These are phyloP conservation scores for Dalbergia oliveri DNA, from an alignment of 306 rosid species.

Conservation along the genomic window DNA sequence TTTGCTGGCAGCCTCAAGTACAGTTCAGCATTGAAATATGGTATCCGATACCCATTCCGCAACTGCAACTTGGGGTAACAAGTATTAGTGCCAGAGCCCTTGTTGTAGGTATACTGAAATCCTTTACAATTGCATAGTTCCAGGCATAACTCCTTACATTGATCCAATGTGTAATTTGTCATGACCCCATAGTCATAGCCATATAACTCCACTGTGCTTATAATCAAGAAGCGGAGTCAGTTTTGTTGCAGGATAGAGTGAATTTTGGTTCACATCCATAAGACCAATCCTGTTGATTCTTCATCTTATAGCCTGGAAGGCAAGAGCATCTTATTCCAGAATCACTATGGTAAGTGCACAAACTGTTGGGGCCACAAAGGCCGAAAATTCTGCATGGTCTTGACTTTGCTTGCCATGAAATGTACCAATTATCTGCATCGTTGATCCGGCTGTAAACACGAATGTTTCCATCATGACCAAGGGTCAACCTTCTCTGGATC, in stretches of 20 bases:
- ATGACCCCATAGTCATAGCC: slow-evolving; percentile 56
- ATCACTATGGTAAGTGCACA: slow-evolving; percentile 44
- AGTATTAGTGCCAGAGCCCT: background rate
- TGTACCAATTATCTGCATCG: slow-evolving; percentile 43
- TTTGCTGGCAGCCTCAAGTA: slow-evolving; percentile 54
- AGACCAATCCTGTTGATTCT: slow-evolving; percentile 49
- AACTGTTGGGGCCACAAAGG: slow-evolving; percentile 57
- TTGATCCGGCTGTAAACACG: slow-evolving; percentile 53
- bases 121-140: slow-evolving; percentile 54
- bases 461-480: slow-evolving; percentile 67
- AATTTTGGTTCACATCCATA: slow-evolving; percentile 57
- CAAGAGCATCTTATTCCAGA: slow-evolving; percentile 47
- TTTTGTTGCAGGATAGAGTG: slow-evolving; percentile 41
- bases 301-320: slow-evolving; percentile 53
- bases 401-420: slow-evolving; percentile 62
- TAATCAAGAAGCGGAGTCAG: slow-evolving; percentile 33
- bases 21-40: slow-evolving; percentile 49
- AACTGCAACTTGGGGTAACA: slow-evolving; percentile 63
- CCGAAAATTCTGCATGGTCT: slow-evolving; percentile 64
- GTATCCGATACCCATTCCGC: slow-evolving; percentile 53
- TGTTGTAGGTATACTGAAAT: slow-evolving; percentile 41
- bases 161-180: slow-evolving; percentile 43
- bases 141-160: slow-evolving; percentile 54
- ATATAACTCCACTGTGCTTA: slow-evolving; percentile 51
- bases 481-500: slow-evolving; percentile 52